Evolutionary conservation across 257 asterid species (phyloP).

Genomic region (Capsicum rhomboideum): DNA sequence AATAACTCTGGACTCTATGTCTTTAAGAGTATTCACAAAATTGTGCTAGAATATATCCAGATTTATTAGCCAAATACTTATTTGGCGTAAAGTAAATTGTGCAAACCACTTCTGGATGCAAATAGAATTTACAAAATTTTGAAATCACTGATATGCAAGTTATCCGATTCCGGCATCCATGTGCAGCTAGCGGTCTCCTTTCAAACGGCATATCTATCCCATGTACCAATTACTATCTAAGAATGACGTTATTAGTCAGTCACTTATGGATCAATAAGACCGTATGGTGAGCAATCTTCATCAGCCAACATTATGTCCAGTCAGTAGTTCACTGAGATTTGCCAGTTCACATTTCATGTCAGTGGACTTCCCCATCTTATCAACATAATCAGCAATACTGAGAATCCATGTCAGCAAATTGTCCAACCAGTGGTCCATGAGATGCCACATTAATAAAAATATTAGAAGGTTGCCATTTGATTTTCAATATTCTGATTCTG

Average conservation of each 20-base stretch:
- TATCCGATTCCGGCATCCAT: not conserved
- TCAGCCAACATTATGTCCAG: not conserved
- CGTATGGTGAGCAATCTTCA: not conserved
- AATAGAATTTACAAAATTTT: not conserved
- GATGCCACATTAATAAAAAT: not conserved
- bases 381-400: not conserved
- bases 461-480: not conserved
- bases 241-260: not conserved
- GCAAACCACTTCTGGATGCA: not conserved
- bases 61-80: not conserved
- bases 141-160: not conserved
- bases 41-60: not conserved
- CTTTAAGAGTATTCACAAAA: not conserved
- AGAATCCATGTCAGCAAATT: not conserved
- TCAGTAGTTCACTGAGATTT: not conserved
- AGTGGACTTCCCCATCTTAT: not conserved
- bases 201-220: not conserved
- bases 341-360: not conserved
- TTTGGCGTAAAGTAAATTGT: not conserved
- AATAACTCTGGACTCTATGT: not conserved
- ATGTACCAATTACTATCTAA: not conserved
- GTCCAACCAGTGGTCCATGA: not conserved
- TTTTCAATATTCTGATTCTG: not conserved
- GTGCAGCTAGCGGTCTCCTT: not conserved
- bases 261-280: not conserved